Conservation (phyloP, 495 filamentous ascomycete genomes). For the Penicillium goetzii region DNA sequence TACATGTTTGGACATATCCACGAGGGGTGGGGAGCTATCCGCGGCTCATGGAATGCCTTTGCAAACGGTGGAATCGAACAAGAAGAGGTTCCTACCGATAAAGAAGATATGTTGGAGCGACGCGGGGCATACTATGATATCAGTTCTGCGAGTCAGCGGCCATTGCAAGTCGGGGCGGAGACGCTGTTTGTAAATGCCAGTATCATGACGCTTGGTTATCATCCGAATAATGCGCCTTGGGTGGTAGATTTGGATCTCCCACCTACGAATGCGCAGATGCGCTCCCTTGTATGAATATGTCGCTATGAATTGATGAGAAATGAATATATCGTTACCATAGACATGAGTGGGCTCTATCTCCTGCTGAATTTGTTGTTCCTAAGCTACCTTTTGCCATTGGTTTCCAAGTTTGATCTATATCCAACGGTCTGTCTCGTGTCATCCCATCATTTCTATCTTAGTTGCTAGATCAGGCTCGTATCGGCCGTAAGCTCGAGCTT, state of each 20-base stretch:
- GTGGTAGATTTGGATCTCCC: constrained; percentile 66
- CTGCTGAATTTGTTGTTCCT: background rate
- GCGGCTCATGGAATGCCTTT: constrained; percentile 55
- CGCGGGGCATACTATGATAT: constrained; percentile 51
- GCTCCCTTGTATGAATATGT: background rate
- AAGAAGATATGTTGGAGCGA: constrained; percentile 45
- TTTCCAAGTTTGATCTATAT: too few relatives aligned
- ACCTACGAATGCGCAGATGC: background rate
- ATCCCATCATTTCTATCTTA: too few relatives aligned
- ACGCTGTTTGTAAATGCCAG: constrained; percentile 78
- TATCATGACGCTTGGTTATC: constrained; percentile 57
- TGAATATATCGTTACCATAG: constrained; percentile 7
- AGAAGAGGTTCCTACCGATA: constrained; percentile 38
- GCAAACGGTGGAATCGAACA: constrained; percentile 23
- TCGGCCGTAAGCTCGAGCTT: too few relatives aligned
- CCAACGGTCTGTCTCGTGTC: too few relatives aligned
- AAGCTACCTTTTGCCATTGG: too few relatives aligned
- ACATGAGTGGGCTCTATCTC: background rate
- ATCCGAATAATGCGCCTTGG: constrained; percentile 60
- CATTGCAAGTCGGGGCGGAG: constrained; percentile 53
- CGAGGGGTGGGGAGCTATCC: constrained; percentile 71
- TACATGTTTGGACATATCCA: constrained; percentile 68
- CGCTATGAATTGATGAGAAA: constrained; percentile 15
- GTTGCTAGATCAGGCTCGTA: too few relatives aligned
- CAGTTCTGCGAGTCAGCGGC: constrained; percentile 29